Conservation (phyloP, 1,284 basidiomycete genomes). For the Exobasidium rhododendri region DNA sequence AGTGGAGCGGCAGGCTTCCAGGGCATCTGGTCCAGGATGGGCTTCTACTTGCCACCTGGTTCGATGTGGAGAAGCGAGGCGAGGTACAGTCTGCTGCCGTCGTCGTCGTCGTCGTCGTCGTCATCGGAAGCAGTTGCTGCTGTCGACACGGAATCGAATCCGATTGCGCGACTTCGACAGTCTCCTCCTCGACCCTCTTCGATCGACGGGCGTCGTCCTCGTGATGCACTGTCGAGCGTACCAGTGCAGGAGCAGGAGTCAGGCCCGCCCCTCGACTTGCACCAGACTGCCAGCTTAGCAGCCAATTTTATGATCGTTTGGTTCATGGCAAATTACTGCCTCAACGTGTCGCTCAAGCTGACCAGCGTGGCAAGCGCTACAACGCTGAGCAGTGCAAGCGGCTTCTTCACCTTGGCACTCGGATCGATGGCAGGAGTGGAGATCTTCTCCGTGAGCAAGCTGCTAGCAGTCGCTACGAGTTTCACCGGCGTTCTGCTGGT, state of each 20-base stretch:
- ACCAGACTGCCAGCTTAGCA: constrained; percentile 41
- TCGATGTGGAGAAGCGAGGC: constrained; percentile 2
- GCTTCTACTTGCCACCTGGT: not conserved
- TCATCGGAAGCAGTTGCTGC: not conserved
- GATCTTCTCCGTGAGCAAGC: constrained; percentile 69
- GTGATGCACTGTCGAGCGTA: constrained; percentile 16
- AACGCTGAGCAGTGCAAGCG: constrained; percentile 64
- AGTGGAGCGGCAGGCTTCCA: not conserved
- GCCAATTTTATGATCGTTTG: constrained; percentile 50
- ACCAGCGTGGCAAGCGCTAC: constrained; percentile 52
- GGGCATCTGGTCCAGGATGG: constrained; percentile 6
- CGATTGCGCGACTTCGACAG: not conserved
- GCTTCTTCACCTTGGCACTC: constrained; percentile 87
- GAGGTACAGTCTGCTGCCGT: not conserved
- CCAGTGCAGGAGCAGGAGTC: not conserved
- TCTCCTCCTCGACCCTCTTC: constrained; percentile 28
- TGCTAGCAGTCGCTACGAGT: constrained; percentile 76
- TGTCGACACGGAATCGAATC: not conserved
- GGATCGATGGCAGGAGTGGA: constrained; percentile 84
- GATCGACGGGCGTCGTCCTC: constrained; percentile 47
- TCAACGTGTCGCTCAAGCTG: constrained; percentile 45
- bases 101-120: not conserved
- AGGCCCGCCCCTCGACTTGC: constrained; percentile 43
- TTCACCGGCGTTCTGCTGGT: constrained; percentile 83
- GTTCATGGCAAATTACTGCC: constrained; percentile 53